Evolutionary conservation across 345 rosid species (phyloP), one percentile per base, ranked within the genome.

Genomic region (Aurinia saxatilis): DNA sequence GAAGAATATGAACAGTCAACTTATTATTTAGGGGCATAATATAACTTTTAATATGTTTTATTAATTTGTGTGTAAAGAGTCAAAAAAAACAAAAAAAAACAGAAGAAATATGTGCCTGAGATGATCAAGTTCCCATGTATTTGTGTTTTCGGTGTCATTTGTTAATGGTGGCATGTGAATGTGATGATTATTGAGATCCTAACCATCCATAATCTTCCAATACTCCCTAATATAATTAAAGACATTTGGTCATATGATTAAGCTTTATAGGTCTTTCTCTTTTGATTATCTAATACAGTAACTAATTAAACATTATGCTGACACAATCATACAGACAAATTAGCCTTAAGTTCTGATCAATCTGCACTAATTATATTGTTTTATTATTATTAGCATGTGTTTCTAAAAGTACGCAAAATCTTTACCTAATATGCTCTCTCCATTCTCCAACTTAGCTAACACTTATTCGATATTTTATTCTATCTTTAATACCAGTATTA

Each of bases 261-360:
- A 57, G 68, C 63, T 62, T 70, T 71, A 63, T 25, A 57, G 60
- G 65, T 56, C 63, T 30, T 33, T 55, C 57, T 19, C n/a, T n/a
- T 33, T 63, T 50, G 19, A 50, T 62, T 55, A 62, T 38, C 27
- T 46, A 37, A n/a, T n/a, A n/a, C n/a, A n/a, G n/a, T n/a, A n/a
- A 53, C 5, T 14, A 71, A 57, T 50, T 71, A 64, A 57, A 49
- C 66, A 57, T 34, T 34, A 49, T 50, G 57, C 75, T 64, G 75
- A 71, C 75, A 71, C 58, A 71, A 64, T 71, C 66, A 50, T 64
- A 64, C 19, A 64, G 75, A 71, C 66, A 64, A 57, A 71, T 41
- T 50, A 44, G 66, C 70, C 70, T 64, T 71, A 50, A 57, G 55
- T 64, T 65, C 55, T 57, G 70, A 71, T 57, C 61, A 64, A 27